Percentiles rank a stretch among this genome's conserved stretches.
phyloP scores from a whole-genome alignment of 169 alveolate species.

The Prorocentrum cordatum region DNA sequence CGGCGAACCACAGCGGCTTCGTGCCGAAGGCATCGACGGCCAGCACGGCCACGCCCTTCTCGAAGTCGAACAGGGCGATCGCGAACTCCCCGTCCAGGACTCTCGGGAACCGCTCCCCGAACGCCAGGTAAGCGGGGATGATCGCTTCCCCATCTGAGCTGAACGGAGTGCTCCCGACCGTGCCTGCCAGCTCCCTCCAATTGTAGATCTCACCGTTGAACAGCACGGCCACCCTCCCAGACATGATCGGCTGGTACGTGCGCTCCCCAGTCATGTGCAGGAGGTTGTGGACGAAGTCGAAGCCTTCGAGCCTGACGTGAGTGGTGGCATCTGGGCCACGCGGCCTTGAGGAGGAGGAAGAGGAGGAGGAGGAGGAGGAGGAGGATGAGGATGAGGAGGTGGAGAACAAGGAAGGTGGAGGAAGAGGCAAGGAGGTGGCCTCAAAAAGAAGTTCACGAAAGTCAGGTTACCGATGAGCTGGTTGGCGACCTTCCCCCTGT shows the following conservation, averaged over 20 bases:
- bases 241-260: conserved; percentile 15
- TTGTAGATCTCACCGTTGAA: conserved; percentile 55
- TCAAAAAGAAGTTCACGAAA: conserved; percentile 39
- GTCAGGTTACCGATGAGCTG: conserved; percentile 37
- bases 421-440: no score
- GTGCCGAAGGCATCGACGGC: conserved; percentile 44
- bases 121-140: conserved; percentile 5
- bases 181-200: conserved; percentile 37
- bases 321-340: conserved; percentile 53
- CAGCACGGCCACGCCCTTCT: not conserved
- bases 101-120: no score
- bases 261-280: conserved; percentile 53
- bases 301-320: conserved; percentile 13
- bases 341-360: no score
- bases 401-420: no score
- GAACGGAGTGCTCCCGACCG: not conserved
- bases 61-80: conserved; percentile 34
- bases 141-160: conserved; percentile 35
- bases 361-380: no score
- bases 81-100: conserved; percentile 45
- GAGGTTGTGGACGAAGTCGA: conserved; percentile 51
- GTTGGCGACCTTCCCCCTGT: no score
- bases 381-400: no score
- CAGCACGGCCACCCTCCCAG: conserved; percentile 23
- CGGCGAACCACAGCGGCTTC: conserved; percentile 38